These are phyloP conservation scores for Penicillium psychrosexuale DNA, from an alignment of 2,329 filamentous ascomycete species.

Conservation along the genomic window DNA sequence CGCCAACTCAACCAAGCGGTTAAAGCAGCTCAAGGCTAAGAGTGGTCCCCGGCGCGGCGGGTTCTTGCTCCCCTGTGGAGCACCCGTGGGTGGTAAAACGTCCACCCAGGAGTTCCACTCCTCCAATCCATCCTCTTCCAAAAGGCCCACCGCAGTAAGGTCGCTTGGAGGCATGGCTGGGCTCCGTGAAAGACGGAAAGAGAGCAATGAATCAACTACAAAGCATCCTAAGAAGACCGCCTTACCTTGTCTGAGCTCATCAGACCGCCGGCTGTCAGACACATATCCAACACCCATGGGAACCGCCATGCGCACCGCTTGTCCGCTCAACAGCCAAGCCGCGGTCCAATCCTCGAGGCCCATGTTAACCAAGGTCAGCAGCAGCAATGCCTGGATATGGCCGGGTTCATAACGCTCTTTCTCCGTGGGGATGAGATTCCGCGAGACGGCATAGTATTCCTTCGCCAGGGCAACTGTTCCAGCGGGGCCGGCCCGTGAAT, in stretches of 20 bases:
- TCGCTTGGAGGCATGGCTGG: slow-evolving; percentile 50
- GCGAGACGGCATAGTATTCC: slow-evolving; percentile 37
- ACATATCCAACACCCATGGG: slow-evolving; percentile 35
- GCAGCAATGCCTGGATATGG: slow-evolving; percentile 45
- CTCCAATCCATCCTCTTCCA: slow-evolving; percentile 66
- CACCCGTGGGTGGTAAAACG: slow-evolving; percentile 34
- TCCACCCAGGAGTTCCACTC: slow-evolving; percentile 72
- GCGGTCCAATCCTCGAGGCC: slow-evolving; percentile 46
- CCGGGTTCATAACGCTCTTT: slow-evolving; percentile 40
- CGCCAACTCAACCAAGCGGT: slow-evolving; percentile 47
- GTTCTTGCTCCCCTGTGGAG: slow-evolving; percentile 26
- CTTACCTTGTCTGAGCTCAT: slow-evolving; percentile 38
- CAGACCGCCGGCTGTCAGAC: slow-evolving; percentile 28
- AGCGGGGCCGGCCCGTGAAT: slow-evolving; percentile 14
- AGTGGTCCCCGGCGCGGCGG: slow-evolving; percentile 39
- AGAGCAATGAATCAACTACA: slow-evolving; percentile 53
- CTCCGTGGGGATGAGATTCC: slow-evolving; percentile 40
- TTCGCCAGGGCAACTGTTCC: slow-evolving; percentile 27
- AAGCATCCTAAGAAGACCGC: slow-evolving; percentile 53
- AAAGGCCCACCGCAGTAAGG: slow-evolving; percentile 46
- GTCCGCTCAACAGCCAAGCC: slow-evolving; percentile 55
- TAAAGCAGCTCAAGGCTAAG: slow-evolving; percentile 53
- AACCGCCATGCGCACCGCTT: slow-evolving; percentile 50
- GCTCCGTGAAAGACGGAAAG: slow-evolving; percentile 45
- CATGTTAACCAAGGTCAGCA: slow-evolving; percentile 51